Conservation (phyloP, 495 filamentous ascomycete species). For the Collariella sp. region DNA sequence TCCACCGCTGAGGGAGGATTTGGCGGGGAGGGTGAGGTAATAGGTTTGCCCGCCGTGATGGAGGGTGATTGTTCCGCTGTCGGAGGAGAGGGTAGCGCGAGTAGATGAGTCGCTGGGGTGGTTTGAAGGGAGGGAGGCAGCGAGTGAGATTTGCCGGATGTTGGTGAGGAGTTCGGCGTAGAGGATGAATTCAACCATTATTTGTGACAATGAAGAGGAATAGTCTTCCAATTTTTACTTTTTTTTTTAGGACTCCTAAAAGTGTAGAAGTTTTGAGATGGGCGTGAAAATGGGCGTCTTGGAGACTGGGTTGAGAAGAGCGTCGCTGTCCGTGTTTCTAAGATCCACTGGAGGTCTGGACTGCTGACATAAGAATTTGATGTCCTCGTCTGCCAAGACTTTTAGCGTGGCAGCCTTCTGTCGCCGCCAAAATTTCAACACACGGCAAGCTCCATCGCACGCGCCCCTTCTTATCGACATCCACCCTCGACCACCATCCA, state of each 20-base stretch:
- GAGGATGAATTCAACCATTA: constrained; percentile 39
- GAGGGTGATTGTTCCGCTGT: constrained; percentile 44
- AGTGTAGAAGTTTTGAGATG: neutral
- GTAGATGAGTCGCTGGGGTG: constrained; percentile 35
- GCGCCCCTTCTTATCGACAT: neutral
- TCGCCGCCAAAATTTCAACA: constrained; percentile 18
- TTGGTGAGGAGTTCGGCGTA: constrained; percentile 85
- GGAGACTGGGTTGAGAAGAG: too few relatives aligned
- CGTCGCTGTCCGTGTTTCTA: too few relatives aligned
- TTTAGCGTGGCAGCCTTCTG: constrained; percentile 2
- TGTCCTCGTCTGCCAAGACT: neutral
- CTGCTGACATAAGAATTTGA: constrained; percentile 6
- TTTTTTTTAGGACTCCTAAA: neutral
- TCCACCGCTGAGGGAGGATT: constrained; percentile 37
- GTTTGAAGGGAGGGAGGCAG: constrained; percentile 50
- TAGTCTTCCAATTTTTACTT: too few relatives aligned
- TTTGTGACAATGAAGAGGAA: neutral
- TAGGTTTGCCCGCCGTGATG: constrained; percentile 46
- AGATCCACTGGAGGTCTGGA: too few relatives aligned
- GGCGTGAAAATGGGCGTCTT: too few relatives aligned
- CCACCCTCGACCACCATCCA: neutral
- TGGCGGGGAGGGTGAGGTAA: constrained; percentile 58
- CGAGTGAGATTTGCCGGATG: constrained; percentile 74
- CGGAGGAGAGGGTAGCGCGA: constrained; percentile 40
- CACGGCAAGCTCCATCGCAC: constrained; percentile 2